These are phyloP conservation scores for Fomes fomentarius DNA, from an alignment of 1,284 basidiomycete species.

Conservation along the genomic window DNA sequence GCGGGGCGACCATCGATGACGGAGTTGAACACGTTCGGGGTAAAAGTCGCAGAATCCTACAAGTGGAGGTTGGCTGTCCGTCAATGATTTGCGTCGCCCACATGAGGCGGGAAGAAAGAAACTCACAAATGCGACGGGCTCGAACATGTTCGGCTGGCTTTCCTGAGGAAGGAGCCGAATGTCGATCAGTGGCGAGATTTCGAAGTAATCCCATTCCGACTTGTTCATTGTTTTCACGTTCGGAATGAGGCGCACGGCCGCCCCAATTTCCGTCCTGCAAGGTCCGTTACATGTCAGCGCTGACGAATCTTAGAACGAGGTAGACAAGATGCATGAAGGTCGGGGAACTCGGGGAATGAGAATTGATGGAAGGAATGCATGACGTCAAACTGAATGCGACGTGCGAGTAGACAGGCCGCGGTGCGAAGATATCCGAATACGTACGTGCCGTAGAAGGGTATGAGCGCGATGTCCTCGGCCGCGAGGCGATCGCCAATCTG, in stretches of 20 bases:
- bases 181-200: slow-evolving; percentile 17
- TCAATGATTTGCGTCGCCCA: too few relatives aligned
- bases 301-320: too few relatives aligned
- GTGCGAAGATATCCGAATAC: slow-evolving; percentile 9
- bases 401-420: too few relatives aligned
- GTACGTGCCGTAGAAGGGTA: slow-evolving; percentile 34
- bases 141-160: slow-evolving; percentile 23
- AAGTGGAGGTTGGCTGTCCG: neutral
- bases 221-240: slow-evolving; percentile 8
- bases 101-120: neutral
- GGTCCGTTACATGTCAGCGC: neutral
- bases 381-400: too few relatives aligned
- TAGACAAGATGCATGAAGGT: too few relatives aligned
- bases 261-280: slow-evolving; percentile 17
- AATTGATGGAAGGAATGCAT: too few relatives aligned
- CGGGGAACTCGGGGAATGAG: too few relatives aligned
- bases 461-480: slow-evolving; percentile 28
- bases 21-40: slow-evolving; percentile 33
- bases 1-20: slow-evolving; percentile 34
- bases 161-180: slow-evolving; percentile 25
- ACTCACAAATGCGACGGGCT: slow-evolving; percentile 29
- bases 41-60: slow-evolving; percentile 16
- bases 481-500: slow-evolving; percentile 32
- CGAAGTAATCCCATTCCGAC: slow-evolving; percentile 33
- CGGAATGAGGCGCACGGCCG: slow-evolving; percentile 13